These are phyloP conservation scores for Passalora sequoiae DNA, from an alignment of 2,329 filamentous ascomycete genomes.

Conservation along the genomic window DNA sequence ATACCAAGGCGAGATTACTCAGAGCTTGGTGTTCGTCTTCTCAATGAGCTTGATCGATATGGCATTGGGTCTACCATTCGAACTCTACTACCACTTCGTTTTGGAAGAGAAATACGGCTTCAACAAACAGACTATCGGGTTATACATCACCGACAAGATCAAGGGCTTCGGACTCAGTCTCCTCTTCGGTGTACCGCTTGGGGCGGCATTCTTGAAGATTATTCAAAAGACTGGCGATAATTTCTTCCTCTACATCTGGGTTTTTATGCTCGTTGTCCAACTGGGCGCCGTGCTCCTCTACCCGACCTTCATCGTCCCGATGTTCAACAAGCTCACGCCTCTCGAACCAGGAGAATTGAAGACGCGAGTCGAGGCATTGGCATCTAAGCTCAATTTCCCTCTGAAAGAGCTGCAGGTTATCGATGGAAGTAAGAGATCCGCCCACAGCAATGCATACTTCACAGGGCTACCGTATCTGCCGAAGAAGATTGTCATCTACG, in stretches of 20 bases:
- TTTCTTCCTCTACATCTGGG: slow-evolving; percentile 98
- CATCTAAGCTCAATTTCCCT: slow-evolving; percentile 80
- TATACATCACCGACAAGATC: slow-evolving; percentile 85
- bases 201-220: slow-evolving; percentile 88
- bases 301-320: slow-evolving; percentile 83
- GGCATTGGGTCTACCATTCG: slow-evolving; percentile 69
- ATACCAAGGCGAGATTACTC: slow-evolving; percentile 87
- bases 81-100: slow-evolving; percentile 91
- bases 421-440: slow-evolving; percentile 80
- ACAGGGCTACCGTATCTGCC: slow-evolving; percentile 99
- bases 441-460: slow-evolving; percentile 91
- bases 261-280: slow-evolving; percentile 84
- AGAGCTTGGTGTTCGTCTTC: slow-evolving; percentile 89
- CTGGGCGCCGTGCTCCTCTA: slow-evolving; percentile 95
- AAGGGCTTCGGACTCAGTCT: slow-evolving; percentile 82
- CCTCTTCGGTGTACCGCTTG: slow-evolving; percentile 76
- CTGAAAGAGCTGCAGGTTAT: slow-evolving; percentile 92
- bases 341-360: slow-evolving; percentile 84
- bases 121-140: slow-evolving; percentile 90
- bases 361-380: slow-evolving; percentile 77
- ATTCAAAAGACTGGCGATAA: slow-evolving; percentile 87
- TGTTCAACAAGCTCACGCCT: slow-evolving; percentile 98
- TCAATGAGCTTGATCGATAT: slow-evolving; percentile 79
- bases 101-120: slow-evolving; percentile 96
- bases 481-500: slow-evolving; percentile 99